These are phyloP conservation scores for Ensete ventricosum DNA, from an alignment of 176 grass and related monocot species.

Conservation along the genomic window DNA sequence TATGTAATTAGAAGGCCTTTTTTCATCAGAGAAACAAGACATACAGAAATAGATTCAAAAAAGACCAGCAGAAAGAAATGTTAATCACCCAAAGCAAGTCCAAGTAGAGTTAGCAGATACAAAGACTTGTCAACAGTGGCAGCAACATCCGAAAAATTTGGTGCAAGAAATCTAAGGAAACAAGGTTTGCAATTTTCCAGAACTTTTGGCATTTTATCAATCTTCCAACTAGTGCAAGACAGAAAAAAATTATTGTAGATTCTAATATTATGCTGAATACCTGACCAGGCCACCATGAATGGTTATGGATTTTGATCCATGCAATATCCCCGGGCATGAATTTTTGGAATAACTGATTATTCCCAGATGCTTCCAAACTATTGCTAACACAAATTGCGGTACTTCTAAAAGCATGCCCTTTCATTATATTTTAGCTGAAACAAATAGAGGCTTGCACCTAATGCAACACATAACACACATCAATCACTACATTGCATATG, in stretches of 20 bases:
- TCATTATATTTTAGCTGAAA: conserved; percentile 4
- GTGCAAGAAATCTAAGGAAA: not conserved
- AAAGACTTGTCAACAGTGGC: not conserved
- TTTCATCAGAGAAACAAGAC: not conserved
- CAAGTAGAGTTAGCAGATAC: not conserved
- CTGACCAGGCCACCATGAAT: conserved; percentile 92
- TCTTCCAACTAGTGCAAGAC: not conserved
- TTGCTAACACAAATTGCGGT: not conserved
- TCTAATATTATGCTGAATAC: conserved; percentile 17
- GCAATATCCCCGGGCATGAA: conserved; percentile 46
- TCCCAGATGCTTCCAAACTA: not conserved
- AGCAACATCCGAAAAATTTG: not conserved
- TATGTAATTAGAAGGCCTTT: not conserved
- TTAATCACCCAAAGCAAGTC: not conserved
- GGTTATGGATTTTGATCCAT: conserved; percentile 53
- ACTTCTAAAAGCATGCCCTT: not conserved
- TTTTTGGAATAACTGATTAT: not conserved
- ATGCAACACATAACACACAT: not conserved
- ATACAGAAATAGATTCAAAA: not conserved
- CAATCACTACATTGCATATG: not conserved
- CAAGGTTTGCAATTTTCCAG: not conserved
- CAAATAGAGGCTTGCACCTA: not conserved
- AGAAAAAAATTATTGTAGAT: not conserved
- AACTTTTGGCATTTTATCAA: not conserved
- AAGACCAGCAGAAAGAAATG: not conserved